These are phyloP conservation scores for Fusarium torulosum DNA, from an alignment of 2,329 filamentous ascomycete genomes.

Conservation along the genomic window DNA sequence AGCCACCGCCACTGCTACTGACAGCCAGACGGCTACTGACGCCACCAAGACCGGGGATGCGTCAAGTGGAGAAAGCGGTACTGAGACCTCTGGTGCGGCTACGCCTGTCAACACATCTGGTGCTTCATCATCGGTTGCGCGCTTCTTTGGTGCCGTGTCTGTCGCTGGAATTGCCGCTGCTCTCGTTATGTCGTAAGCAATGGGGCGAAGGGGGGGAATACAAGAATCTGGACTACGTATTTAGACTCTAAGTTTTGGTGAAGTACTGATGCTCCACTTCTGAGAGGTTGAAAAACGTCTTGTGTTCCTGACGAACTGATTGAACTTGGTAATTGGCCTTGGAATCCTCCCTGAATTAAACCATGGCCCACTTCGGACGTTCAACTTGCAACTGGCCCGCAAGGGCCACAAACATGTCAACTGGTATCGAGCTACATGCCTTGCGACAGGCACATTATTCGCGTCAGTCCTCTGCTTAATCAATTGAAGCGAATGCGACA, in stretches of 20 bases:
- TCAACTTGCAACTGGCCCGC: too few relatives aligned
- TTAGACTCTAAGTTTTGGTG: neutral
- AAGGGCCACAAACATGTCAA: too few relatives aligned
- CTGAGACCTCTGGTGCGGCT: neutral
- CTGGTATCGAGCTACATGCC: too few relatives aligned
- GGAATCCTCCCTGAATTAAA: too few relatives aligned
- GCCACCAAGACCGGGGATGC: slow-evolving; percentile 2
- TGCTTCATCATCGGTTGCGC: neutral
- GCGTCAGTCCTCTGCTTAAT: too few relatives aligned
- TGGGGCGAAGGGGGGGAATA: neutral
- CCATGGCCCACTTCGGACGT: too few relatives aligned
- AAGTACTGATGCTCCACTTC: too few relatives aligned
- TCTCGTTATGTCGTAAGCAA: slow-evolving; percentile 1
- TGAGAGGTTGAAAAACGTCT: too few relatives aligned
- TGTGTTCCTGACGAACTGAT: too few relatives aligned
- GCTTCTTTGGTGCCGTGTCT: slow-evolving; percentile 11
- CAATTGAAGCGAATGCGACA: too few relatives aligned
- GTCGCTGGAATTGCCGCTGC: slow-evolving; percentile 4
- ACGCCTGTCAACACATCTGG: slow-evolving; percentile 9
- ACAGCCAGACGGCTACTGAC: neutral
- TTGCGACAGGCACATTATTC: too few relatives aligned
- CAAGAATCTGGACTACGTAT: neutral
- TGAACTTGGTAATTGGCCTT: too few relatives aligned
- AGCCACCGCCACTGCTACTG: neutral
- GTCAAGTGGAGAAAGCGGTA: neutral